Percentiles rank a stretch among this genome's conserved stretches.
These are phyloP conservation scores for Arabidopsis thaliana DNA, from an alignment of 345 rosid species.

Conservation along the genomic window TAIR10.1 NC_003076.8:2081001-2081500, in stretches of 20 bases:
- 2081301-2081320: not conserved
- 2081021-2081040: too few species aligned
- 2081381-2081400: conserved; percentile 74
- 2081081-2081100: conserved; percentile 18
- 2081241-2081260: conserved; percentile 66
- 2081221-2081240: conserved; percentile 55
- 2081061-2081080: not conserved
- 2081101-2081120: conserved; percentile 70
- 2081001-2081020: not conserved
- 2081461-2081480: conserved; percentile 59
- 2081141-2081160: conserved; percentile 79
- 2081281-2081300: conserved; percentile 79
- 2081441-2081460: conserved; percentile 64
- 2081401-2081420: conserved; percentile 88
- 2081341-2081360: not conserved
- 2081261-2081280: conserved; percentile 57
- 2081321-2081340: not conserved
- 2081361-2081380: not conserved
- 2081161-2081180: conserved; percentile 72
- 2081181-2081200: conserved; percentile 70
- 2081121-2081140: conserved; percentile 70
- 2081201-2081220: conserved; percentile 66
- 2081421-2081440: conserved; percentile 76
- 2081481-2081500: conserved; percentile 72
- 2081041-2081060: too few species aligned